Conservation (phyloP, 2,329 filamentous ascomycete genomes). For the Colletotrichum eremochloae region DNA sequence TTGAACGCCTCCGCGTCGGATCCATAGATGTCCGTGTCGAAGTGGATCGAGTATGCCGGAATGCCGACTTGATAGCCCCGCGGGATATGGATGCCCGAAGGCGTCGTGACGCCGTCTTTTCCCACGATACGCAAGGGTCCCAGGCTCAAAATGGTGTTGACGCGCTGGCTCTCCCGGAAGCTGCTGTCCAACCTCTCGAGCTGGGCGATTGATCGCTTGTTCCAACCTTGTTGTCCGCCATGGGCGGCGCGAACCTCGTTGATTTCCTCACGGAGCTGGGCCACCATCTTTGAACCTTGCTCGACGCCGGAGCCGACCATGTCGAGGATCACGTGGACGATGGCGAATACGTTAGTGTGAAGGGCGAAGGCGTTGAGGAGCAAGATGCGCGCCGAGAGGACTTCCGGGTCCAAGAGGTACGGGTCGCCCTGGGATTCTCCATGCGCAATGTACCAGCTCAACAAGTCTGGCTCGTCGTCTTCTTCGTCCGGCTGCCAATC, state of each 20-base stretch:
- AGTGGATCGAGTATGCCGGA: constrained; percentile 49
- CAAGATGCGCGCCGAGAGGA: constrained; percentile 48
- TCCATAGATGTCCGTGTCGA: constrained; percentile 45
- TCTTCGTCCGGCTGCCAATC: background rate
- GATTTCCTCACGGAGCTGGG: constrained; percentile 58
- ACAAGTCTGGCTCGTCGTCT: background rate
- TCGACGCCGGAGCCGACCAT: background rate
- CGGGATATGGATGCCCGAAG: constrained; percentile 52
- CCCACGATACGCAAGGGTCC: constrained; percentile 47
- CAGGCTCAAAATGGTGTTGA: constrained; percentile 50
- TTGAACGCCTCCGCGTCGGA: constrained; percentile 45
- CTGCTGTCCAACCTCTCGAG: constrained; percentile 57
- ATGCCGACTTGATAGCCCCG: constrained; percentile 48
- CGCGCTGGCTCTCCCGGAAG: constrained; percentile 56
- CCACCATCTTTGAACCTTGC: constrained; percentile 47
- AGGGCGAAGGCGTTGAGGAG: constrained; percentile 42
- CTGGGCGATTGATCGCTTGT: constrained; percentile 50
- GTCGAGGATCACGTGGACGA: constrained; percentile 54
- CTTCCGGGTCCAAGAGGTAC: constrained; percentile 44
- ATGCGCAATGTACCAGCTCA: background rate
- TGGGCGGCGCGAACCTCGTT: constrained; percentile 56
- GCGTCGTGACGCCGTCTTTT: constrained; percentile 49
- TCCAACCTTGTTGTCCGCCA: constrained; percentile 46
- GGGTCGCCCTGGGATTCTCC: constrained; percentile 44
- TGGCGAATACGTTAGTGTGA: constrained; percentile 54